These are phyloP conservation scores for Athelia psychrophila DNA, from an alignment of 1,284 basidiomycete genomes.

Conservation along the genomic window DNA sequence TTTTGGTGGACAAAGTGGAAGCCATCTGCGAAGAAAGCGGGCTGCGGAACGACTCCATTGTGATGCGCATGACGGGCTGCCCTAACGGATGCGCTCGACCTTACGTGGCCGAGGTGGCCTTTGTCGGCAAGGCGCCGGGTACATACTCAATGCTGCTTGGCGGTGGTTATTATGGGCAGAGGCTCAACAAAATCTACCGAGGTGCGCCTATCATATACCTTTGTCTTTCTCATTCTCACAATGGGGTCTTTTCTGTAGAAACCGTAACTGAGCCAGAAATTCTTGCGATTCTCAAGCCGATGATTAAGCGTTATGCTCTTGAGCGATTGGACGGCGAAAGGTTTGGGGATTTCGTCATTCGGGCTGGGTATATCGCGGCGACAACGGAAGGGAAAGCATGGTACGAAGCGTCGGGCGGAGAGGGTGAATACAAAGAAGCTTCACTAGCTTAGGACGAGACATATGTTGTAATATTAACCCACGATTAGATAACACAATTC, in stretches of 20 bases:
- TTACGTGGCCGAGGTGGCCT: slow-evolving; percentile 95
- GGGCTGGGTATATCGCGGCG: slow-evolving; percentile 80
- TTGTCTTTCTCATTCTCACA: not conserved
- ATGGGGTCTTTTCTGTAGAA: slow-evolving; percentile 44
- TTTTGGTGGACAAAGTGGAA: slow-evolving; percentile 95
- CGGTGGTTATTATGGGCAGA: slow-evolving; percentile 91
- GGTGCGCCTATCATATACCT: slow-evolving; percentile 36
- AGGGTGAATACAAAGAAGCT: slow-evolving; percentile 47
- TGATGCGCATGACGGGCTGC: slow-evolving; percentile 98
- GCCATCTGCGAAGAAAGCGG: slow-evolving; percentile 93
- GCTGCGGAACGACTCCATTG: slow-evolving; percentile 88
- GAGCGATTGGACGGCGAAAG: slow-evolving; percentile 89
- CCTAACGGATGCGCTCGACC: slow-evolving; percentile 94
- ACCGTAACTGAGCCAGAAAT: slow-evolving; percentile 94
- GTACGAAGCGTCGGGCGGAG: slow-evolving; percentile 80
- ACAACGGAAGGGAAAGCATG: slow-evolving; percentile 78
- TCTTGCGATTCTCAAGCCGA: slow-evolving; percentile 82
- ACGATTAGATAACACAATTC: not conserved
- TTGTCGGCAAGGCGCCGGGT: slow-evolving; percentile 95
- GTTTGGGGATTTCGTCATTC: slow-evolving; percentile 95
- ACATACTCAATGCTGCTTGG: slow-evolving; percentile 95
- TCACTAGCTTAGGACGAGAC: not conserved
- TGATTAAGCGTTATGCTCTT: slow-evolving; percentile 92
- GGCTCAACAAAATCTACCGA: slow-evolving; percentile 92
- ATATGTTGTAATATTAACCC: not conserved